Percentiles rank a stretch among this genome's conserved stretches.
Conservation (phyloP, 208 protist species). For the Zelonia costaricensis region DNA sequence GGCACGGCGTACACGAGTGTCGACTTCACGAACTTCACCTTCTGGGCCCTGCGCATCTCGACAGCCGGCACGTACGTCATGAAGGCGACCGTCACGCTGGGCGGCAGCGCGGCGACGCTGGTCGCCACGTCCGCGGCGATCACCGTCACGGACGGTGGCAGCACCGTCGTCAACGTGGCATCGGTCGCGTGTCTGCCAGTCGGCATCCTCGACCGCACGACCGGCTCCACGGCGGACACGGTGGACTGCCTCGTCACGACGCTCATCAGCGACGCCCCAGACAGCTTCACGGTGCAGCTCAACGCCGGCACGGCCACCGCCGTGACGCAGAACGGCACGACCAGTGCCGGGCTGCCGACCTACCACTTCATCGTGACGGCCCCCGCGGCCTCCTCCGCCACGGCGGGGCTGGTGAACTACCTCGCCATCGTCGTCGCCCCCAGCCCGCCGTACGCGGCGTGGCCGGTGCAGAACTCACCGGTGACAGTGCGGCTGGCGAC, state of each 20-base stretch:
- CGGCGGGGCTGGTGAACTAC: conserved; percentile 41
- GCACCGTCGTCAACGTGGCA: conserved; percentile 22
- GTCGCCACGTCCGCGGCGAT: conserved; percentile 38
- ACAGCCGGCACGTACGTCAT: conserved; percentile 59
- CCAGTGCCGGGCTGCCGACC: conserved; percentile 21
- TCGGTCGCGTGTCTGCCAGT: conserved; percentile 53
- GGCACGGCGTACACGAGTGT: conserved; percentile 40
- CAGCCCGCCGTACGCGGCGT: conserved; percentile 37
- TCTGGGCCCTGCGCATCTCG: conserved; percentile 49
- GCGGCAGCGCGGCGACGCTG: conserved; percentile 38
- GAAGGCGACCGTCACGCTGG: conserved; percentile 58
- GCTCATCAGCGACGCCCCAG: conserved; percentile 26
- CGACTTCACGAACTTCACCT: conserved; percentile 57
- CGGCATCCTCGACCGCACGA: conserved; percentile 42
- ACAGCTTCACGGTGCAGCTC: conserved; percentile 48
- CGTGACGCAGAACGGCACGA: conserved; percentile 30
- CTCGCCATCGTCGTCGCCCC: conserved; percentile 46
- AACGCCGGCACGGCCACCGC: conserved; percentile 53
- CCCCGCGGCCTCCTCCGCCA: conserved; percentile 14
- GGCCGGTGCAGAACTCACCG: conserved; percentile 67
- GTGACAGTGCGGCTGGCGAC: conserved; percentile 65
- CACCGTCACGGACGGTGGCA: conserved; percentile 31
- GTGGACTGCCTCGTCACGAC: conserved; percentile 51
- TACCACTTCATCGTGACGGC: conserved; percentile 73
- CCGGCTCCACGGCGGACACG: not conserved